Evolutionary conservation across 2,329 filamentous ascomycete genomes (phyloP).

Genomic region (Beauveria caledonica): DNA sequence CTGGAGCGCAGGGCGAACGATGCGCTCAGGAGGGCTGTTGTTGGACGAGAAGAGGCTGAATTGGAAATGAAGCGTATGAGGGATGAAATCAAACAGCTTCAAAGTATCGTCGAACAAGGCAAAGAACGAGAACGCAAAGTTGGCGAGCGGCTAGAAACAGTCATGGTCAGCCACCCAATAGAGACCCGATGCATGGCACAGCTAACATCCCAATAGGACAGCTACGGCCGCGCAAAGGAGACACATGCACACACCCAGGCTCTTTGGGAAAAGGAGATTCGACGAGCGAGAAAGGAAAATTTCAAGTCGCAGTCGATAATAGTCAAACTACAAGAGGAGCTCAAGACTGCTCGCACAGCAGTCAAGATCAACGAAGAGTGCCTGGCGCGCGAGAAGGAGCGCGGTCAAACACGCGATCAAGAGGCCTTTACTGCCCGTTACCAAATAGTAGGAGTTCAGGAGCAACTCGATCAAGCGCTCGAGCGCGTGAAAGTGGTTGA

Average conservation of each 20-base stretch:
- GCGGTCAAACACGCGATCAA: slow-evolving; percentile 54
- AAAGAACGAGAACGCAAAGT: slow-evolving; percentile 58
- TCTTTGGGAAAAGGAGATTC: slow-evolving; percentile 67
- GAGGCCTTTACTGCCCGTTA: slow-evolving; percentile 62
- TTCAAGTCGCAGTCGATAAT: slow-evolving; percentile 65
- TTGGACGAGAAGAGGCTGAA: slow-evolving; percentile 65
- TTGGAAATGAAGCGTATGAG: slow-evolving; percentile 54
- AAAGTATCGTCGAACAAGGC: slow-evolving; percentile 54
- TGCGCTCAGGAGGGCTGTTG: slow-evolving; percentile 56
- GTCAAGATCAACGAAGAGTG: slow-evolving; percentile 49
- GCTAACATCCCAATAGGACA: slow-evolving; percentile 44
- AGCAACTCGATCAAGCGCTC: slow-evolving; percentile 57
- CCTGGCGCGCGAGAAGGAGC: slow-evolving; percentile 55
- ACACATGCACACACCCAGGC: slow-evolving; percentile 58
- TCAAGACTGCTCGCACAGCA: slow-evolving; percentile 52
- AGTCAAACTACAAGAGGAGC: slow-evolving; percentile 65
- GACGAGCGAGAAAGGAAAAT: slow-evolving; percentile 60
- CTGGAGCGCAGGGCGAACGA: slow-evolving; percentile 58
- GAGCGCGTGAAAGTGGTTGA: slow-evolving; percentile 59
- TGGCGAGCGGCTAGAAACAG: slow-evolving; percentile 56
- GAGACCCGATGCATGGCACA: not conserved
- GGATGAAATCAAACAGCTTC: slow-evolving; percentile 50
- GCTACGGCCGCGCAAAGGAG: slow-evolving; percentile 61
- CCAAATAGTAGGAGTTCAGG: slow-evolving; percentile 54
- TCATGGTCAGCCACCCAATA: slow-evolving; percentile 50